Conservation (phyloP, 768 basidiomycete genomes). For the Erythrobasidium yunnanense region DNA sequence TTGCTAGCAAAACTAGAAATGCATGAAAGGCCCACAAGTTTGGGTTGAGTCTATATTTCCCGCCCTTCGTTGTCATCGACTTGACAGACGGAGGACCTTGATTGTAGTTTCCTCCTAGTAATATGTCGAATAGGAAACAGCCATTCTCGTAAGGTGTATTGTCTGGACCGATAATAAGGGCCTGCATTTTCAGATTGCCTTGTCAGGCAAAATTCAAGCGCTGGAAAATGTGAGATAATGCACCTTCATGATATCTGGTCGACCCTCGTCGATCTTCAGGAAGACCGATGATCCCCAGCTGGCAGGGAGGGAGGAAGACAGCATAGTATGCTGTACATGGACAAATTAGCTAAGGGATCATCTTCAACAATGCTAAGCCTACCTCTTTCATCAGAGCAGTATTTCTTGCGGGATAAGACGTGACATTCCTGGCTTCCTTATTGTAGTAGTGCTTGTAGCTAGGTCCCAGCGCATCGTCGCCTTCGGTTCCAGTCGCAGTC, state of each 20-base stretch:
- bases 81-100: slow-evolving; percentile 68
- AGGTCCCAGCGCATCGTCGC: slow-evolving; percentile 44
- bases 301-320: slow-evolving; percentile 87
- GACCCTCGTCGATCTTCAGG: slow-evolving; percentile 78
- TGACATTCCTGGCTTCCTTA: slow-evolving; percentile 69
- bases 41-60: slow-evolving; percentile 83
- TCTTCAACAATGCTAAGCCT: no score
- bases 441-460: slow-evolving; percentile 75
- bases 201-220: neutral
- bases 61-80: slow-evolving; percentile 70
- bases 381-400: slow-evolving; percentile 93
- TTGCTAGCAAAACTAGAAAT: no score
- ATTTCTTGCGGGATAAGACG: slow-evolving; percentile 80
- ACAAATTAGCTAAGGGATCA: no score
- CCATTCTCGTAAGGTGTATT: slow-evolving; percentile 88
- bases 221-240: slow-evolving; percentile 11
- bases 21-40: no score
- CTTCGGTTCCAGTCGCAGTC: slow-evolving; percentile 50
- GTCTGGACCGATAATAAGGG: slow-evolving; percentile 64
- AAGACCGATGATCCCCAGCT: slow-evolving; percentile 92
- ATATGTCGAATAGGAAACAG: slow-evolving; percentile 81
- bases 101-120: slow-evolving; percentile 80
- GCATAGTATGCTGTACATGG: slow-evolving; percentile 70
- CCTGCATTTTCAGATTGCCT: slow-evolving; percentile 20
- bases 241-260: slow-evolving; percentile 86